These are phyloP conservation scores for Fusarium hainanense DNA, from an alignment of 2,329 filamentous ascomycete genomes.

Conservation along the genomic window DNA sequence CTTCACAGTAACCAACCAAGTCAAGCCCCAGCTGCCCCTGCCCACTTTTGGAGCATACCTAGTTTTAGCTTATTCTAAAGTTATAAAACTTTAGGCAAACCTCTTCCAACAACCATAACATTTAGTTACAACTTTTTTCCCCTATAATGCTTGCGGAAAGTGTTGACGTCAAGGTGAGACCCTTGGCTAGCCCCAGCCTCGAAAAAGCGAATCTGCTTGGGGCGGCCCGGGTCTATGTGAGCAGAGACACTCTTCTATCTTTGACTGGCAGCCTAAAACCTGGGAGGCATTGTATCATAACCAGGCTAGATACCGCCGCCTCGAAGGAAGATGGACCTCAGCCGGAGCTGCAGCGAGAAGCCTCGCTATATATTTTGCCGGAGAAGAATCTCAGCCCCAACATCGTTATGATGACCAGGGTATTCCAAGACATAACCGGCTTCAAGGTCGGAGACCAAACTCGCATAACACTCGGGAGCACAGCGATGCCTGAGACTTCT, in stretches of 20 bases:
- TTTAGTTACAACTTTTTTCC: not conserved
- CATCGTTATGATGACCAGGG: slow-evolving; percentile 77
- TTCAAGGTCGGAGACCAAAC: slow-evolving; percentile 77
- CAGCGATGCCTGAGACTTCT: slow-evolving; percentile 64
- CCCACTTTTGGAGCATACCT: not conserved
- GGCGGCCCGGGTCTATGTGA: slow-evolving; percentile 61
- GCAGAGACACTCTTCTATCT: slow-evolving; percentile 59
- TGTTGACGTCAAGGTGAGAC: slow-evolving; percentile 56
- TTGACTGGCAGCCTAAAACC: slow-evolving; percentile 57
- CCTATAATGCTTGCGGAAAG: slow-evolving; percentile 49
- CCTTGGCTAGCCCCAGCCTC: slow-evolving; percentile 54
- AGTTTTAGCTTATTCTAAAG: not conserved
- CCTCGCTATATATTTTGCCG: slow-evolving; percentile 62
- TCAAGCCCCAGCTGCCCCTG: not conserved
- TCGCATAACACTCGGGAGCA: slow-evolving; percentile 67
- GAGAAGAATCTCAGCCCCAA: slow-evolving; percentile 73
- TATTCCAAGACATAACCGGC: slow-evolving; percentile 76
- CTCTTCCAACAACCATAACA: not conserved
- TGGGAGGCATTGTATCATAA: slow-evolving; percentile 57
- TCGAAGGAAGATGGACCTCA: slow-evolving; percentile 14
- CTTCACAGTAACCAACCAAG: not conserved
- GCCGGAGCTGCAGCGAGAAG: slow-evolving; percentile 53
- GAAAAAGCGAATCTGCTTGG: slow-evolving; percentile 57
- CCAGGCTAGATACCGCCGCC: slow-evolving; percentile 43
- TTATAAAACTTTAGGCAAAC: not conserved